Evolutionary conservation across 805 yeast species (phyloP).

Genomic region (Tetrapisispora fleetii): DNA sequence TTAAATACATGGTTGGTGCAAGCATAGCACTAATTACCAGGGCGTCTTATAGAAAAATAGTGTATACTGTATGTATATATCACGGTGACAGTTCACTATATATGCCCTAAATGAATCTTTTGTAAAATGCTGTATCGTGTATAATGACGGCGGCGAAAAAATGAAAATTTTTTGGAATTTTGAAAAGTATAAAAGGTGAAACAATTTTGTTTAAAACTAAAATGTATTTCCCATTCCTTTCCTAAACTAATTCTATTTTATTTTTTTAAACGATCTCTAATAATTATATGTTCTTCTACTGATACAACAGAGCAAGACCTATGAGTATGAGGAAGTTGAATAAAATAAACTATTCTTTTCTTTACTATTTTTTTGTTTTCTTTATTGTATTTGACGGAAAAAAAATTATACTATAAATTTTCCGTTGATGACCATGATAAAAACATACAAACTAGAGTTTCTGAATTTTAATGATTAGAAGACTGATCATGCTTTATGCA

Average conservation of each 20-base stretch:
- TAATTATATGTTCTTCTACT: too few relatives aligned
- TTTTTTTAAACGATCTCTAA: too few relatives aligned
- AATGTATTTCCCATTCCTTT: too few relatives aligned
- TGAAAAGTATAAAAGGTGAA: not conserved
- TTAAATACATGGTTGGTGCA: too few relatives aligned
- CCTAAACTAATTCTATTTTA: too few relatives aligned
- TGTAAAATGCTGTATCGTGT: not conserved
- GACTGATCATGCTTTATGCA: slow-evolving; percentile 20
- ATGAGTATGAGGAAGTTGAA: not conserved
- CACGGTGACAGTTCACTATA: too few relatives aligned
- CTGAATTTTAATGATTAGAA: slow-evolving; percentile 35
- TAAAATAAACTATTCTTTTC: not conserved
- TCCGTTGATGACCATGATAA: slow-evolving; percentile 31
- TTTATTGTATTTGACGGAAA: not conserved
- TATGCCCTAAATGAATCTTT: not conserved
- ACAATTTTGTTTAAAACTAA: not conserved
- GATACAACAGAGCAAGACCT: not conserved
- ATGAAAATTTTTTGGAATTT: not conserved
- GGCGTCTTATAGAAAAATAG: too few relatives aligned
- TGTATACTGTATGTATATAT: too few relatives aligned
- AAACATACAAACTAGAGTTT: slow-evolving; percentile 37
- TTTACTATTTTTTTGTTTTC: not conserved
- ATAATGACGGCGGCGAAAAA: not conserved
- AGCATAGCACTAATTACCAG: too few relatives aligned
- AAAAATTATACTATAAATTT: slow-evolving; percentile 1